Conservation (phyloP, 2,329 filamentous ascomycete genomes). For the Trichoderma oligosporum region DNA sequence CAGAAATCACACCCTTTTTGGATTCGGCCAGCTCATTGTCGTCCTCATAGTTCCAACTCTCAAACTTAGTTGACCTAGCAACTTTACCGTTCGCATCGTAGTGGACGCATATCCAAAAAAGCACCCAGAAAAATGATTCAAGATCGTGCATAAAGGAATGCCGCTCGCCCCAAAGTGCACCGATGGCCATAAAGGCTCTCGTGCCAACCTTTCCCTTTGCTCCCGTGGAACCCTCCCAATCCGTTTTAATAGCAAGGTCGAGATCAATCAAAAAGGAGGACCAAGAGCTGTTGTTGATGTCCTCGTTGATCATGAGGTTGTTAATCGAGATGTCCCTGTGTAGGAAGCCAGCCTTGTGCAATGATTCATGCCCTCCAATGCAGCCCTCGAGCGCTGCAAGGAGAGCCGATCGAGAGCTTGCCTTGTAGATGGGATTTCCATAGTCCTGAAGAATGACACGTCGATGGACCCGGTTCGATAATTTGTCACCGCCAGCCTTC, state of each 20-base stretch:
- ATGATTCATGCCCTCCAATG: background rate
- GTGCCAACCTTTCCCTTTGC: conserved; percentile 40
- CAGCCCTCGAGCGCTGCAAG: background rate
- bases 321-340: background rate
- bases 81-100: conserved; percentile 28
- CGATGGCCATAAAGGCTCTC: conserved; percentile 35
- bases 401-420: background rate
- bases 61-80: conserved; percentile 29
- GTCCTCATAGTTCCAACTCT: conserved; percentile 38
- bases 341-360: background rate
- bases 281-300: no score
- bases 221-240: conserved; percentile 31
- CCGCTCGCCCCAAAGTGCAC: conserved; percentile 34
- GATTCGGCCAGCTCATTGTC: conserved; percentile 25
- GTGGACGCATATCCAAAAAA: conserved; percentile 25
- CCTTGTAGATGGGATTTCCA: background rate
- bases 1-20: conserved; percentile 24
- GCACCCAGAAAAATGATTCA: conserved; percentile 44
- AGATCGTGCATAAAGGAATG: conserved; percentile 45
- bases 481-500: background rate
- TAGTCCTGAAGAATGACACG: background rate
- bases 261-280: conserved; percentile 41
- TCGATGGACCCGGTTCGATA: background rate
- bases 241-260: conserved; percentile 34
- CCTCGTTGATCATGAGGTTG: conserved; percentile 35